Percentiles rank a stretch among this genome's conserved stretches.
Conservation (phyloP, 805 yeast species). For the Kuraishia borneana region DNA sequence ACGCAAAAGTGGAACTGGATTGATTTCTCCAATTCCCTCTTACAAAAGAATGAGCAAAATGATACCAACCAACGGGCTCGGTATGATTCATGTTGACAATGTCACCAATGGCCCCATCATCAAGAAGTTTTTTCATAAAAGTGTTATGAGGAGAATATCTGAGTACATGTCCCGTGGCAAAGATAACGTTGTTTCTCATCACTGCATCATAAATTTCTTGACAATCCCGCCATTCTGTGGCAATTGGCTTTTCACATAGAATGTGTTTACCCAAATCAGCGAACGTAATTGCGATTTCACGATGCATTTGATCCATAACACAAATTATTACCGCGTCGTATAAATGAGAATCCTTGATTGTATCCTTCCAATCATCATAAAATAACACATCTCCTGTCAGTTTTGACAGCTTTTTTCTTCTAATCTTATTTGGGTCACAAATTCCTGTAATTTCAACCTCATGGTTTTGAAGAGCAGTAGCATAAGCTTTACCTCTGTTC, state of each 20-base stretch:
- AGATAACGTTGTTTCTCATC: constrained; percentile 8
- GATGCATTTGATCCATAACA: constrained; percentile 12
- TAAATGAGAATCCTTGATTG: constrained; percentile 6
- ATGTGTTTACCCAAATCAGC: constrained; percentile 11
- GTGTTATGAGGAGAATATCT: constrained; percentile 14
- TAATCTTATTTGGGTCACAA: constrained; percentile 1
- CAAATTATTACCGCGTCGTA: constrained; percentile 12
- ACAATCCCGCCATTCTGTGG: constrained; percentile 11
- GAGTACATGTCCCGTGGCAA: constrained; percentile 15
- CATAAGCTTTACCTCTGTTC: background rate
- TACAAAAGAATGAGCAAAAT: constrained; percentile 15
- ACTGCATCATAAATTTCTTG: constrained; percentile 10
- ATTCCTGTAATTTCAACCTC: background rate
- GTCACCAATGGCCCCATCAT: constrained; percentile 10
- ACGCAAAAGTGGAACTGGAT: constrained; percentile 9
- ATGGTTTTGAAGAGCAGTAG: background rate
- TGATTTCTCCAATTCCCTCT: constrained; percentile 13
- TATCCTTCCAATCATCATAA: constrained; percentile 8
- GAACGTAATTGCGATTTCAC: constrained; percentile 13
- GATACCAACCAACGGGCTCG: constrained; percentile 15
- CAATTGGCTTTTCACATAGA: constrained; percentile 14
- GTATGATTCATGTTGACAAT: constrained; percentile 13
- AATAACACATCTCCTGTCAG: no score
- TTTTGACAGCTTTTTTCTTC: background rate
- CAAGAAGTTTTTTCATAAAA: constrained; percentile 9